Evolutionary conservation across 225 moss, liverwort and hornwort species (phyloP).

Genomic region (Polytrichum commune): DNA sequence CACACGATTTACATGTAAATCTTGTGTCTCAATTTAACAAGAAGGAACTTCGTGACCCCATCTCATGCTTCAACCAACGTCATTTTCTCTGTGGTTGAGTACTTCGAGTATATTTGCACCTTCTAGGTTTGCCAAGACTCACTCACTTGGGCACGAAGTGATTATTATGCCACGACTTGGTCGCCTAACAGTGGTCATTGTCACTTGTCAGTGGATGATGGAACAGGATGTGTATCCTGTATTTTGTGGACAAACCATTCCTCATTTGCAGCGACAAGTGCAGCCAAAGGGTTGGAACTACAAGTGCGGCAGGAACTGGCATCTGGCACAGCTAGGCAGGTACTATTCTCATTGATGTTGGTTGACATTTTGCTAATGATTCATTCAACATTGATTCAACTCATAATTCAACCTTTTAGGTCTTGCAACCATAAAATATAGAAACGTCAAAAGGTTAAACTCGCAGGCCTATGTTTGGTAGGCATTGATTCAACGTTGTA

Average conservation of each 20-base stretch:
- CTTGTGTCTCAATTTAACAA: neutral
- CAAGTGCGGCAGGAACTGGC: slow-evolving; percentile 54
- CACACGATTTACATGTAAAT: slow-evolving; percentile 60
- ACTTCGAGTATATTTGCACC: too few species aligned
- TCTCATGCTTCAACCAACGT: neutral
- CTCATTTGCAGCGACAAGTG: slow-evolving; percentile 44
- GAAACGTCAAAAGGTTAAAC: neutral
- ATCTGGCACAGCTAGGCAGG: slow-evolving; percentile 44
- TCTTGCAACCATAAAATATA: too few species aligned
- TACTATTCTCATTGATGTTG: slow-evolving; percentile 3
- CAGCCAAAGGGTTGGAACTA: slow-evolving; percentile 41
- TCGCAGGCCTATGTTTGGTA: neutral
- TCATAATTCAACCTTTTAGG: too few species aligned
- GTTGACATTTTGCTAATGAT: neutral
- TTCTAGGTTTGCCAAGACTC: neutral
- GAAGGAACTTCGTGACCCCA: neutral
- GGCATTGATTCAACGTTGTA: neutral
- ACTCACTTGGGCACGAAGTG: neutral
- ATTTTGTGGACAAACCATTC: slow-evolving; percentile 81
- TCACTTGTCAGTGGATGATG: slow-evolving; percentile 75
- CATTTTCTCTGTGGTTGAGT: too few species aligned
- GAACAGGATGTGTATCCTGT: slow-evolving; percentile 87
- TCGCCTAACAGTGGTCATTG: neutral
- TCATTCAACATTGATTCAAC: too few species aligned
- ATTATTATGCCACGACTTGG: neutral